Evolutionary conservation across 192 early-diverging fungal species (phyloP).

Genomic region (Coemansia sp.): DNA sequence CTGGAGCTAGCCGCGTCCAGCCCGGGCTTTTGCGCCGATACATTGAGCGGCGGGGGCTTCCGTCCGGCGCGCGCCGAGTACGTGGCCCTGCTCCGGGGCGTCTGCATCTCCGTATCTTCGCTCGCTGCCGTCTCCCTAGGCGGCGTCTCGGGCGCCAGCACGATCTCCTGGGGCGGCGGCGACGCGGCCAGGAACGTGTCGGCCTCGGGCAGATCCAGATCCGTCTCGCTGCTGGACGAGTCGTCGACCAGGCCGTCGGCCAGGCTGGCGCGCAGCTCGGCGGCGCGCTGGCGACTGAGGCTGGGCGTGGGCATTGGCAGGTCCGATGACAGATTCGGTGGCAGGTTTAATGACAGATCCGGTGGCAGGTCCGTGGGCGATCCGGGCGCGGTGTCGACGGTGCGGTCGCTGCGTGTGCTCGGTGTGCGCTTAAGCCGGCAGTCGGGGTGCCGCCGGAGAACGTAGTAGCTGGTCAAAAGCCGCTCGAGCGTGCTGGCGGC

Average conservation of each 20-base stretch:
- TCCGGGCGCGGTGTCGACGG: neutral
- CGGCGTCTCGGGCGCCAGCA: conserved; percentile 1
- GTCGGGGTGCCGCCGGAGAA: neutral
- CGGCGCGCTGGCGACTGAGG: neutral
- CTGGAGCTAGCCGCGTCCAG: too few species aligned
- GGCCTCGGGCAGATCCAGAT: conserved; percentile 41
- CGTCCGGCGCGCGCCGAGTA: too few species aligned
- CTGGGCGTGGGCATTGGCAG: neutral
- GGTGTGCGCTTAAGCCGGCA: neutral
- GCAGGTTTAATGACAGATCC: too few species aligned
- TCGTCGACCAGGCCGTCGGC: conserved; percentile 3
- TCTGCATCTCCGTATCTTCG: too few species aligned
- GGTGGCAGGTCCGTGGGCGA: neutral
- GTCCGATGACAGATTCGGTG: too few species aligned
- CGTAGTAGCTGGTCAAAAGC: conserved; percentile 12
- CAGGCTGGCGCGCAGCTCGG: neutral
- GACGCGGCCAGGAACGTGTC: conserved; percentile 15
- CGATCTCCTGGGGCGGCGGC: neutral
- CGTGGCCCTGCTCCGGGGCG: too few species aligned
- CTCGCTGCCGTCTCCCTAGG: neutral
- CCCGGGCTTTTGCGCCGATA: too few species aligned
- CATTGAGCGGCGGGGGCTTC: too few species aligned
- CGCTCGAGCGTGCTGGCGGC: too few species aligned
- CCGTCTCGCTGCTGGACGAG: conserved; percentile 26
- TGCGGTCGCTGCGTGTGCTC: conserved; percentile 4